Evolutionary conservation across 2,329 filamentous ascomycete species (phyloP).

Genomic region (Aspergillus costaricaensis): DNA sequence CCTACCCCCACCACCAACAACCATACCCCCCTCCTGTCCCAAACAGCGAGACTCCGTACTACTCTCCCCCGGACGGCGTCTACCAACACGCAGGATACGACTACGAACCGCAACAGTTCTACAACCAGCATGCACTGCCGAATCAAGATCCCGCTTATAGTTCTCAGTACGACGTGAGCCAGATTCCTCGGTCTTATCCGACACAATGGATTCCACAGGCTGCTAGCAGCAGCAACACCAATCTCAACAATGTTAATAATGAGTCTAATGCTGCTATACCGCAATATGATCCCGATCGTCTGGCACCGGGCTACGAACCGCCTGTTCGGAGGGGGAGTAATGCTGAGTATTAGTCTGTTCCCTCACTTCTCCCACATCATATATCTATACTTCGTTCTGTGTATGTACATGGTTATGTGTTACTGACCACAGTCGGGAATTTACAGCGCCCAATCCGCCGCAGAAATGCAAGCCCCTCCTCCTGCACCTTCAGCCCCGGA

Average conservation of each 20-base stretch:
- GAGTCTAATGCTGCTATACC: no score
- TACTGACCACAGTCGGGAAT: no score
- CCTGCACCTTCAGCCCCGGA: neutral
- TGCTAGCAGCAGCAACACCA: no score
- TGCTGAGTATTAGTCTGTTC: conserved; percentile 23
- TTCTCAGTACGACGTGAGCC: conserved; percentile 15
- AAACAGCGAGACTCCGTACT: conserved; percentile 20
- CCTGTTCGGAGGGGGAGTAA: conserved; percentile 17
- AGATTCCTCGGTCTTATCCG: conserved; percentile 9
- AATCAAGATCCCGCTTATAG: conserved; percentile 9
- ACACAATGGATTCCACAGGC: conserved; percentile 7
- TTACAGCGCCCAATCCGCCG: neutral
- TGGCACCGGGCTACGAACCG: conserved; percentile 13
- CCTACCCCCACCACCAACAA: conserved; percentile 47
- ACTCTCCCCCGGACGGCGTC: conserved; percentile 28
- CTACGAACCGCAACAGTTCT: conserved; percentile 26
- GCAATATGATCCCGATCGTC: conserved; percentile 10
- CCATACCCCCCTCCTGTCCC: conserved; percentile 21
- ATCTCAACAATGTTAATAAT: no score
- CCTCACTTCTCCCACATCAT: neutral
- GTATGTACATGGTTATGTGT: no score
- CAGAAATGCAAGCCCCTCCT: neutral
- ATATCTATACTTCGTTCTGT: no score
- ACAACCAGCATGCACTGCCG: conserved; percentile 14
- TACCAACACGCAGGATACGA: conserved; percentile 27